These are phyloP conservation scores for Kazachstania kunashirensis DNA, from an alignment of 805 yeast genomes.

Conservation along the genomic window DNA sequence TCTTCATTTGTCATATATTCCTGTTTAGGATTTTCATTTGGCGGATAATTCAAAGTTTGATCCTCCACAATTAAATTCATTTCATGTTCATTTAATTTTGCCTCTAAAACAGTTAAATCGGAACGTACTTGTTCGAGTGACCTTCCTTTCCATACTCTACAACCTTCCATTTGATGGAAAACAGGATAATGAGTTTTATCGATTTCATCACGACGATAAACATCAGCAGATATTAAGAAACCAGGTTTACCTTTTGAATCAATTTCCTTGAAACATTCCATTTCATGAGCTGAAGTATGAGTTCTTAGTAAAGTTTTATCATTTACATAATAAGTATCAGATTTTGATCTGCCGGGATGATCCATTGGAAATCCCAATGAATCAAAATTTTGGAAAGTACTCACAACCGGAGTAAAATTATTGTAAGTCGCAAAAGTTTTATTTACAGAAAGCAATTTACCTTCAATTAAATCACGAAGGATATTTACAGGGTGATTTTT, in stretches of 20 bases:
- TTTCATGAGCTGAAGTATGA: constrained; percentile 95
- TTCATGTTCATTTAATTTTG: constrained; percentile 24
- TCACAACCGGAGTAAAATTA: constrained; percentile 73
- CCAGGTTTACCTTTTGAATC: constrained; percentile 36
- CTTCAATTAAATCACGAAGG: constrained; percentile 62
- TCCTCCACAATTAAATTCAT: constrained; percentile 68
- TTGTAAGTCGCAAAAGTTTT: constrained; percentile 56
- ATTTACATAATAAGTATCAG: constrained; percentile 89
- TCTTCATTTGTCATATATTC: constrained; percentile 60
- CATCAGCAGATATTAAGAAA: constrained; percentile 89
- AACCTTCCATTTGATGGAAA: constrained; percentile 97
- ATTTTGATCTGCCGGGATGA: constrained; percentile 87
- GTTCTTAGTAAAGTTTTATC: constrained; percentile 67
- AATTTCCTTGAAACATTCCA: constrained; percentile 62
- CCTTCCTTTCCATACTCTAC: constrained; percentile 63
- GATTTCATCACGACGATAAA: constrained; percentile 88
- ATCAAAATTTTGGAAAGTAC: constrained; percentile 80
- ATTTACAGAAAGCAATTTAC: constrained; percentile 53
- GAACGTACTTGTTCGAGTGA: constrained; percentile 38
- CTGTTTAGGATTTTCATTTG: constrained; percentile 70
- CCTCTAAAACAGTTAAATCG: constrained; percentile 60
- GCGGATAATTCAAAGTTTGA: constrained; percentile 39
- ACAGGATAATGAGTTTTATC: constrained; percentile 96
- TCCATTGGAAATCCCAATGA: constrained; percentile 82
- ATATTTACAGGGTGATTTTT: constrained; percentile 86